Conservation (phyloP, 2,329 filamentous ascomycete genomes). For the Didymella sp. region DNA sequence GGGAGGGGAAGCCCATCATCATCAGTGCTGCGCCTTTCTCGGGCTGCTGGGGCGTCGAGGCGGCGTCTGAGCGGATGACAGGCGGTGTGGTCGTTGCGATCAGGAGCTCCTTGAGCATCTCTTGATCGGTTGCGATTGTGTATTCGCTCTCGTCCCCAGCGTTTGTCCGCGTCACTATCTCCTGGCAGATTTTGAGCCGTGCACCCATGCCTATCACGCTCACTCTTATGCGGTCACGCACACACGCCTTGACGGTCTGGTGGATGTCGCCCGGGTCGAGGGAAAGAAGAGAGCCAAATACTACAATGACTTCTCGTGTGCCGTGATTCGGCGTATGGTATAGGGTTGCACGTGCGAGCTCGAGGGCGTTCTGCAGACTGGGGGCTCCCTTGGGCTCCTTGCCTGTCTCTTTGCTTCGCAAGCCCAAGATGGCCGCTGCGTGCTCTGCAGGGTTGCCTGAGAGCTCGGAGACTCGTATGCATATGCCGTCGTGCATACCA, state of each 20-base stretch:
- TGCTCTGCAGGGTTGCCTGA: constrained; percentile 91
- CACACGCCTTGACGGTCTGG: constrained; percentile 79
- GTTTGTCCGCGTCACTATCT: constrained; percentile 88
- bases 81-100: constrained; percentile 89
- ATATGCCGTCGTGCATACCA: constrained; percentile 91
- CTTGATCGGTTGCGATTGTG: constrained; percentile 83
- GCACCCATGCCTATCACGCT: constrained; percentile 89
- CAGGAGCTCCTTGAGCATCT: constrained; percentile 87
- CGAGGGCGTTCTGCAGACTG: constrained; percentile 86
- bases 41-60: constrained; percentile 39
- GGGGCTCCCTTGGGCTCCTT: constrained; percentile 59
- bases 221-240: constrained; percentile 84
- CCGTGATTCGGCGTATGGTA: constrained; percentile 93
- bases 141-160: constrained; percentile 78
- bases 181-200: constrained; percentile 88
- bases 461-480: constrained; percentile 84
- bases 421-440: constrained; percentile 73
- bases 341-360: constrained; percentile 92
- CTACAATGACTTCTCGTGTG: constrained; percentile 88
- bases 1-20: constrained; percentile 98
- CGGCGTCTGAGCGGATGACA: constrained; percentile 69
- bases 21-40: constrained; percentile 66
- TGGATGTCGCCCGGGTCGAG: constrained; percentile 96
- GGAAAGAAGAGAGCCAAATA: constrained; percentile 89
- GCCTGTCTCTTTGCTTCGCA: constrained; percentile 70